Evolutionary conservation across 2,329 filamentous ascomycete species (phyloP).

Genomic region (Colletotrichum scovillei): DNA sequence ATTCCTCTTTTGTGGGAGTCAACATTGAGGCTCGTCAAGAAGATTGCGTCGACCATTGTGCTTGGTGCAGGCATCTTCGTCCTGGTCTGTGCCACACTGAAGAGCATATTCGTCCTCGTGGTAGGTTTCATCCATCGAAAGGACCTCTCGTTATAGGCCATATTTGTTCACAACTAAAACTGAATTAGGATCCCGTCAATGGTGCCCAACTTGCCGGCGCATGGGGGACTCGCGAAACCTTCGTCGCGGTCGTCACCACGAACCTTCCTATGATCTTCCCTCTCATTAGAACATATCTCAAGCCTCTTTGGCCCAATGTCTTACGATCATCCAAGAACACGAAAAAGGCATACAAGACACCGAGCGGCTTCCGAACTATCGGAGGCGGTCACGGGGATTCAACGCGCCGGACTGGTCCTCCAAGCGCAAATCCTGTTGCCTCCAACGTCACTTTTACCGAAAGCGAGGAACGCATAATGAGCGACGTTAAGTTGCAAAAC

Average conservation of each 20-base stretch:
- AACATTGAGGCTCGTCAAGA: slow-evolving; percentile 48
- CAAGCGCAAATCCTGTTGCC: slow-evolving; percentile 47
- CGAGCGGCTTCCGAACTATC: slow-evolving; percentile 32
- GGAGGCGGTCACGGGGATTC: slow-evolving; percentile 37
- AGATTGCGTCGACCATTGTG: slow-evolving; percentile 49
- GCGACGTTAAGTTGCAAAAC: slow-evolving; percentile 52
- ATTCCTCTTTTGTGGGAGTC: slow-evolving; percentile 61
- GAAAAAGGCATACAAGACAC: slow-evolving; percentile 34
- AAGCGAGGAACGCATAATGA: slow-evolving; percentile 55
- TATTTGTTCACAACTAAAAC: neutral
- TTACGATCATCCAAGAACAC: slow-evolving; percentile 44
- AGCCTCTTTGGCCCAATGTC: slow-evolving; percentile 44
- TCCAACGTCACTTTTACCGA: slow-evolving; percentile 50
- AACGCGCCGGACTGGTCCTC: slow-evolving; percentile 40
- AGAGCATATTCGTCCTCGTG: slow-evolving; percentile 50
- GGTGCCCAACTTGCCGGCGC: slow-evolving; percentile 53
- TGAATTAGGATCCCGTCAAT: slow-evolving; percentile 51
- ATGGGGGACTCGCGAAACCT: slow-evolving; percentile 57
- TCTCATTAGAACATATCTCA: slow-evolving; percentile 53
- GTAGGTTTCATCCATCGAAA: slow-evolving; percentile 39
- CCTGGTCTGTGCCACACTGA: slow-evolving; percentile 49
- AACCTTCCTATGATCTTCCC: slow-evolving; percentile 60
- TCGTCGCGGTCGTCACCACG: slow-evolving; percentile 56
- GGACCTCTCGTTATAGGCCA: neutral
- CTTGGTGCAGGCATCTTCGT: slow-evolving; percentile 54